These are phyloP conservation scores for Linnemannia schmuckeri DNA, from an alignment of 192 early-diverging fungal genomes.

Conservation along the genomic window DNA sequence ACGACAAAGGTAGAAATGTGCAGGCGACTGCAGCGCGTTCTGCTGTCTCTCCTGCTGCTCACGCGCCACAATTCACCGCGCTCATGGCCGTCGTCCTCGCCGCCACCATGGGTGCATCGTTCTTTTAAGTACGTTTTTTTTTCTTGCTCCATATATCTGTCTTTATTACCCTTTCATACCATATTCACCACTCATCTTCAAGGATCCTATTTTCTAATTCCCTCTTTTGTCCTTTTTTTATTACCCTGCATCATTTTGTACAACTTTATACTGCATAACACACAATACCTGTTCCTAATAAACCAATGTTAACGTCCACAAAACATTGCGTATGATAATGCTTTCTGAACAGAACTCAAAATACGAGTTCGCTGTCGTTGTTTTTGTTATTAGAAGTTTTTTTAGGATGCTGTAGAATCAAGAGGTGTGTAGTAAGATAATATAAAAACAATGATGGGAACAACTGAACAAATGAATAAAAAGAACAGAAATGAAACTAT, in stretches of 20 bases:
- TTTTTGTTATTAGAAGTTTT: not conserved
- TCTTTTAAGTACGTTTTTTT: conserved; percentile 9
- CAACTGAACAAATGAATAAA: not conserved
- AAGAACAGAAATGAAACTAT: not conserved
- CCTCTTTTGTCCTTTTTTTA: not conserved
- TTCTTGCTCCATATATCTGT: not conserved
- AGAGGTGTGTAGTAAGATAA: not conserved
- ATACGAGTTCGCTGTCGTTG: not conserved
- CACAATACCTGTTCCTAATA: not conserved
- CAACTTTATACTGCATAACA: not conserved
- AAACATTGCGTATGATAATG: not conserved
- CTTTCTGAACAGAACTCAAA: not conserved
- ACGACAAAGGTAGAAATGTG: not conserved
- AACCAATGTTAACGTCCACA: not conserved
- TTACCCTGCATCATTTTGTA: not conserved
- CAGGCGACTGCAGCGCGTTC: not conserved
- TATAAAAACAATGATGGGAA: not conserved
- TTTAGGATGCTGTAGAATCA: not conserved
- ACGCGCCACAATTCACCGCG: not conserved
- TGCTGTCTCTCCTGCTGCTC: not conserved
- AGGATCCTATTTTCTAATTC: not conserved
- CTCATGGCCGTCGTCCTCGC: conserved; percentile 2
- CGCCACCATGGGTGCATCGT: not conserved
- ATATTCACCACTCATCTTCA: not conserved
- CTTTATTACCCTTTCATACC: not conserved